Base-by-base conservation (phyloP, 768 basidiomycete species). In the Chalciporus piperatus region DNA sequence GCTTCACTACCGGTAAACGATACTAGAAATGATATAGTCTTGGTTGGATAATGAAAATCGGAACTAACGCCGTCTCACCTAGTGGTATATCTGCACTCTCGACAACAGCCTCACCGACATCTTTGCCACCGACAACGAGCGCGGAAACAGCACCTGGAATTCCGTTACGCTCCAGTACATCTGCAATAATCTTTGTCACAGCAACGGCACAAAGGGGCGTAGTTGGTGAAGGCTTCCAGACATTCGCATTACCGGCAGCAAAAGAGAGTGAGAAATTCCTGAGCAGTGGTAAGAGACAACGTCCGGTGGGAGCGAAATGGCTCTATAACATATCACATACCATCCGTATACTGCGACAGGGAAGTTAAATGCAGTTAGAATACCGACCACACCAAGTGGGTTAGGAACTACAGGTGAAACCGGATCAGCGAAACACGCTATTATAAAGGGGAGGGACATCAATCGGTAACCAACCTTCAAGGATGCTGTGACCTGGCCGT, bases 341-440 rank as follows among this genome's bases (percentile, higher is more conserved):
- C 92, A 94, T 57, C 92, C 92, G 68, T 91, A 92, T 40, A 95
- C 92, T 30, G 93, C 93, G 39, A 92, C 85, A 10, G 96, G 96
- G 66, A 98, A 98, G 69, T 98, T 98, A 76, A 97, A 98, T 0
- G 96, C 96, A 19, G 91, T 87, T 46, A 98, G 72, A 10, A 96
- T 82, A 27, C 76, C 84, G 9, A 87, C 75, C 3, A 84, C 74
- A 10, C 86, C 85, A 0, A 98, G 77, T 19, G 96, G 95, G 66
- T 97, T 97, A 9, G 95, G 89, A 4, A 96, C 92, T 93, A 67
- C 10, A 59, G 19, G 28, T 55, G 61, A 59, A 47, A 51, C 50
- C 56, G 57, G 28, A 28, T 59, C 17, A 46, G 50, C 19, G 42
- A 39, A 41, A 50, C 6, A 30, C 39, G 49, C 43, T 25, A 33